phyloP scores from a whole-genome alignment of 2,329 filamentous ascomycete genomes.

The Colletotrichum lindemuthianum region DNA sequence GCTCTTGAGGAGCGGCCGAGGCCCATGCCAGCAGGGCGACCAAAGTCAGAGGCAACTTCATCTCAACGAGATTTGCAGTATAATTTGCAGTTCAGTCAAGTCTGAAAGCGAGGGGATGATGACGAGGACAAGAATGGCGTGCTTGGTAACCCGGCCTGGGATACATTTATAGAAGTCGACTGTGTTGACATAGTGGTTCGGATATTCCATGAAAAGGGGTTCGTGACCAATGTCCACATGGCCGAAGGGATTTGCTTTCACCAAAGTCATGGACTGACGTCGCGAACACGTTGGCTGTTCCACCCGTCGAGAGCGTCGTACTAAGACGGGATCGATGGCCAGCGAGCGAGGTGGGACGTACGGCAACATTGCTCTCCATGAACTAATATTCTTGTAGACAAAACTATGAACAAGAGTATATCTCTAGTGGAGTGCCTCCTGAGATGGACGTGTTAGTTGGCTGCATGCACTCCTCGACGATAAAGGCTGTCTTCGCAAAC shows the following conservation, averaged over 20 bases:
- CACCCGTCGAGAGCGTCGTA: conserved; percentile 25
- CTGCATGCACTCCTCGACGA: too few relatives aligned
- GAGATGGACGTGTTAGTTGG: too few relatives aligned
- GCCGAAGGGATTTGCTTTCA: neutral
- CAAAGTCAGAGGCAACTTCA: conserved; percentile 23
- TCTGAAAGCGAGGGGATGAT: neutral
- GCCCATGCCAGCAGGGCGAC: conserved; percentile 14
- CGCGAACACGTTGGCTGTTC: conserved; percentile 26
- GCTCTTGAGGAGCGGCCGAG: conserved; percentile 23
- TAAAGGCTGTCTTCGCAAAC: too few relatives aligned
- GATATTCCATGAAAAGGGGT: neutral
- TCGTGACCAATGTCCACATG: neutral
- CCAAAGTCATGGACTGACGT: neutral
- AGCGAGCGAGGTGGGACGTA: neutral
- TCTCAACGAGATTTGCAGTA: neutral
- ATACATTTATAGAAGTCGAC: conserved; percentile 20
- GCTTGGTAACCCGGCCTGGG: neutral
- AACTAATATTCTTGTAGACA: too few relatives aligned
- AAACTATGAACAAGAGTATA: neutral
- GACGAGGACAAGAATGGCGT: conserved; percentile 14
- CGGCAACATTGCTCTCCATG: neutral
- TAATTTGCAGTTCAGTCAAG: neutral
- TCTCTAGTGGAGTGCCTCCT: neutral
- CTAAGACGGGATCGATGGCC: neutral
- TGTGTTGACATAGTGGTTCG: neutral